phyloP scores from a whole-genome alignment of 2,329 filamentous ascomycete species.

The Apiospora rasikravindrae region DNA sequence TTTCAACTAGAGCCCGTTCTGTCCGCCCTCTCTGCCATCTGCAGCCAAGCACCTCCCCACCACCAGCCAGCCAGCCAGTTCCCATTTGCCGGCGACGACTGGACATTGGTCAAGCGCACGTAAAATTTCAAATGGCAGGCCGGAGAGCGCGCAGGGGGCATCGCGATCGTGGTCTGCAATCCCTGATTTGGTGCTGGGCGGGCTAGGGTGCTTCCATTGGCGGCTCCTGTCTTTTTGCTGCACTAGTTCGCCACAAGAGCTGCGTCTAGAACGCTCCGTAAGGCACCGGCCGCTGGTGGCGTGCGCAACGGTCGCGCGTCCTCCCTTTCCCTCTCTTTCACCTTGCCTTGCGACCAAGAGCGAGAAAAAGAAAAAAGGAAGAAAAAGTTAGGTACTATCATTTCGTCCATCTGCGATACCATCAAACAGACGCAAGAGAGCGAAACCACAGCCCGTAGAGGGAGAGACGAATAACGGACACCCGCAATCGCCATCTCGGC shows the following conservation, averaged over 20 bases:
- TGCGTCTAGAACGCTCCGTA: conserved; percentile 15
- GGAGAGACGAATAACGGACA: background rate
- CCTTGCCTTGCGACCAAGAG: background rate
- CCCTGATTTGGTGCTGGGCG: background rate
- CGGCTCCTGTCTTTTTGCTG: conserved; percentile 1
- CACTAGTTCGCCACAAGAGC: conserved; percentile 2
- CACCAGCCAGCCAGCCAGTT: background rate
- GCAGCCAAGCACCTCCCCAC: background rate
- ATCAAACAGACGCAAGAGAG: background rate
- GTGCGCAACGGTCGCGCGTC: conserved; percentile 11
- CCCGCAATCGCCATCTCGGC: background rate
- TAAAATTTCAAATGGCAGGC: background rate
- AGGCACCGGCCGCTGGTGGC: conserved; percentile 10
- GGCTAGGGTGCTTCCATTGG: conserved; percentile 1
- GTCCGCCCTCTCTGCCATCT: background rate
- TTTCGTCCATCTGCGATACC: background rate
- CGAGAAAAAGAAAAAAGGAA: background rate
- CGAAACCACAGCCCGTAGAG: background rate
- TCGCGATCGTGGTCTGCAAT: background rate
- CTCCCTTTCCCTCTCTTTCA: background rate
- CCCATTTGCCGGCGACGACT: background rate
- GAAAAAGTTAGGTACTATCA: background rate
- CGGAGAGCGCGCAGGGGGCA: background rate
- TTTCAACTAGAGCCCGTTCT: background rate
- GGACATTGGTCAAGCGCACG: background rate